Base-by-base conservation (phyloP, 768 basidiomycete genomes). In the Podaxis sp. region DNA sequence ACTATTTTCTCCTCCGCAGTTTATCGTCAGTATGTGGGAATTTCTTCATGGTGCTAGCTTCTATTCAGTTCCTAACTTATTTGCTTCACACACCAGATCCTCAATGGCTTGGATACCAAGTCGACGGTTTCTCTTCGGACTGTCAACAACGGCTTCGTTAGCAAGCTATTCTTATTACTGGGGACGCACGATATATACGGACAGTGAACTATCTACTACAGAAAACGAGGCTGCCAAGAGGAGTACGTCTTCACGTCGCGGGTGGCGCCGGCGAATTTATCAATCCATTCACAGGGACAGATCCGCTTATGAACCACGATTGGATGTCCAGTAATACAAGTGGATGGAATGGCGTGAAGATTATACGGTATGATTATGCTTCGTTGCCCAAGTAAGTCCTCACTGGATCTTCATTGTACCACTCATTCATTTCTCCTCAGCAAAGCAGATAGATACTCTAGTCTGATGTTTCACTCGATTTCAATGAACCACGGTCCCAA, bases 321-420 rank as follows among this genome's bases (percentile, higher is more conserved):
- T 55, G 53, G 61, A 46, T 54, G 39, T 44, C 52, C 44, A 48
- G 44, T 11, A 12, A 4, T 28, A 24, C 30, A 17, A n/a, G 44
- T 38, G 53, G 52, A 1, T 54, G 52, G 61, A 33, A 55, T 9
- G 53, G 36, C 11, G 26, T 26, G 2, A 62, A 24, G 36, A 44
- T 55, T 26, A 15, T 17, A 30, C 24, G 30, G 15, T 62, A 48
- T 38, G 53, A 55, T 39, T 62, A 44, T 17, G 61, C 61, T 24
- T 33, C 40, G 5, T 26, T 62, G 28, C 19, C 61, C 40, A 62
- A 62, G 61, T 62, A 44, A 22, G 61, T 55, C 7, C 7, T 15
- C 17, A 24, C 8, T 33, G 38, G 39, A 26, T 9, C 19, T 5
- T 46, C 42, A 6, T 17, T 19, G 13, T 8, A 38, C n/a, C n/a